Evolutionary conservation across 2,329 filamentous ascomycete species (phyloP), one percentile per base, ranked within the genome.

Genomic region (Stachybotrys echinatus): DNA sequence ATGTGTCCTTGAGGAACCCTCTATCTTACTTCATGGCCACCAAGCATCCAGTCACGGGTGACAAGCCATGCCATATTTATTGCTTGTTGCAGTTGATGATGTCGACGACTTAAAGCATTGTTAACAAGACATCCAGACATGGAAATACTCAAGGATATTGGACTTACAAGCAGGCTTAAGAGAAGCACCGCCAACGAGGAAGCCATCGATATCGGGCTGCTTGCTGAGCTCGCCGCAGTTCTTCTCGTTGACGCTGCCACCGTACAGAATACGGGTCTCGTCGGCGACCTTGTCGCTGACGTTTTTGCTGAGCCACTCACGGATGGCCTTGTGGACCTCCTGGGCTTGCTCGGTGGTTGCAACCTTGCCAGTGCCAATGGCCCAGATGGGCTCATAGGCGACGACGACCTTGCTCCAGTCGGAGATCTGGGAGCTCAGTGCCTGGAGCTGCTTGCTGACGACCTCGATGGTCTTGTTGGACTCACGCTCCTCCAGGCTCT

Each of bases 351-450:
- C 80, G 53, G 85, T 91, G 56, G 85, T 88, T 61, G 90, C 90
- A 58, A 95, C 90, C 79, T 94, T 95, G 72, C 94, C 94, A 59
- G 94, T 97, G 61, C 92, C 92, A 61, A 85, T 88, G 69, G 84
- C 91, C 92, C 94, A 99, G 79, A 99, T 95, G 65, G 94, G 94
- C 83, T 99, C 94, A 75, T 99, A 99, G 65, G 94, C 94, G 65
- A 99, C 82, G 69, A 99, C 94, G 58, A 99, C 83, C 79, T 94
- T 94, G 65, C 78, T 82, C 94, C 94, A 99, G 76, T 96, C 89
- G 63, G 83, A 76, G 66, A 89, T 76, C 77, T 87, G 79, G 63
- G 76, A 72, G 70, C 91, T 85, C 57, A 92, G 89, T 58, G 91
- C 91, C 56, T 84, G 81, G 62, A 99, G 83, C 80, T 99, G 94